A percentile compares a stretch with the other conserved stretches of the same genome.
Conservation (phyloP, 164 flowering plant species). For the Pachysandra terminalis region DNA sequence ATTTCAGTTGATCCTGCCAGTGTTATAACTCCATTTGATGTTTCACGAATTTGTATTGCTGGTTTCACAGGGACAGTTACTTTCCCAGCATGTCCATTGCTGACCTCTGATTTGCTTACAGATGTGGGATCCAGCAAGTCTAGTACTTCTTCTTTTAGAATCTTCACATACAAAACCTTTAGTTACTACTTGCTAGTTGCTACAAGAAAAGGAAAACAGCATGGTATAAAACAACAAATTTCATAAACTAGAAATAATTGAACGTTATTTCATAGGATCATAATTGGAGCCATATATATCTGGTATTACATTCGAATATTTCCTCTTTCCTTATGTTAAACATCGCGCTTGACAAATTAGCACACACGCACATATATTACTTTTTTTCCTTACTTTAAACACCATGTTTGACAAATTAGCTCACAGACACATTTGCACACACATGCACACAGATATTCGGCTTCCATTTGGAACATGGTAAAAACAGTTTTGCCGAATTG, state of each 20-base stretch:
- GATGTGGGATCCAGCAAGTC: slow-evolving; percentile 81
- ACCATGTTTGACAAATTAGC: no score
- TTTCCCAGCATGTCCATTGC: slow-evolving; percentile 65
- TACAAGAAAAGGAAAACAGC: slow-evolving; percentile 3
- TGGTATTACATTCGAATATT: no score
- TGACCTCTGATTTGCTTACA: slow-evolving; percentile 53
- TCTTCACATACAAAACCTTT: slow-evolving; percentile 44
- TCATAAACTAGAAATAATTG: not conserved
- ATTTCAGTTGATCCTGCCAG: slow-evolving; percentile 94
- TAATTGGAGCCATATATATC: no score
- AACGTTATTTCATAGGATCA: no score
- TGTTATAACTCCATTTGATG: slow-evolving; percentile 95
- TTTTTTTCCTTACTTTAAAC: no score
- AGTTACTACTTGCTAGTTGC: slow-evolving; percentile 14
- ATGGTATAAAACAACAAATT: not conserved
- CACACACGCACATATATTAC: no score
- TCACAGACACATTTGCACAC: no score
- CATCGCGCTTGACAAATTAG: no score
- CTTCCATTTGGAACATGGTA: no score
- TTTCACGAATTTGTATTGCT: slow-evolving; percentile 94
- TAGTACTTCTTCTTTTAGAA: slow-evolving; percentile 93
- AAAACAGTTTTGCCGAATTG: no score
- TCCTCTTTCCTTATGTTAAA: no score
- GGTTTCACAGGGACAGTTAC: slow-evolving; percentile 72
- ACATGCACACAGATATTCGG: no score